Evolutionary conservation across 139 green algal species (phyloP).

Genomic region (Tetraselmis chui): DNA sequence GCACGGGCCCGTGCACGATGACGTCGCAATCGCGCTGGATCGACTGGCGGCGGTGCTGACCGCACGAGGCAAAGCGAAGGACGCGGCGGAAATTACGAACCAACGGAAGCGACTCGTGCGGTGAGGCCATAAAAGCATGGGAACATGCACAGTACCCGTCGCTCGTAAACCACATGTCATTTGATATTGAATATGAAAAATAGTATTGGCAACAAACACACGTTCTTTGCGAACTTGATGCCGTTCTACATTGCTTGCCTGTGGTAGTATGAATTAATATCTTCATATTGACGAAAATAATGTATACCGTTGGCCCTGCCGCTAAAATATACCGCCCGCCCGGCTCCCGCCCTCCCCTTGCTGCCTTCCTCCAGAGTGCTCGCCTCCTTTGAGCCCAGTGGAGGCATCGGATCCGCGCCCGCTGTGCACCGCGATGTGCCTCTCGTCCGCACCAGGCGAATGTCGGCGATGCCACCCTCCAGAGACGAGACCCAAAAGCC

Average conservation of each 20-base stretch:
- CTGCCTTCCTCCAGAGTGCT: not conserved
- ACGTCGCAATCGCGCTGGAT: not conserved
- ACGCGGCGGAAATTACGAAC: not conserved
- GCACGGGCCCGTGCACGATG: not conserved
- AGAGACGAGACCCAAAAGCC: too few relatives aligned
- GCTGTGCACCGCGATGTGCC: too few relatives aligned
- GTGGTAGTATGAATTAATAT: not conserved
- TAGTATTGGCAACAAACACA: not conserved
- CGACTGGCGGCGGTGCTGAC: not conserved
- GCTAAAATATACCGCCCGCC: too few relatives aligned
- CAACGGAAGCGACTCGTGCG: not conserved
- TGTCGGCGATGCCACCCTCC: too few relatives aligned
- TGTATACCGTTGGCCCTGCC: too few relatives aligned
- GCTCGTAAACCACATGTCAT: not conserved
- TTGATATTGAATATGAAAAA: not conserved
- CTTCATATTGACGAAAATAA: too few relatives aligned
- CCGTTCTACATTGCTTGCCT: not conserved
- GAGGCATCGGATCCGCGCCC: too few relatives aligned
- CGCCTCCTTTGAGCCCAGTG: not conserved
- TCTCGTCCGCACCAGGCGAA: too few relatives aligned
- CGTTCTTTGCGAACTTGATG: too few relatives aligned
- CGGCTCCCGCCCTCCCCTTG: not conserved
- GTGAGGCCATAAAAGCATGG: too few relatives aligned
- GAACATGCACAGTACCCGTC: too few relatives aligned
- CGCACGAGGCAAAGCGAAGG: not conserved